These are phyloP conservation scores for Immersiporthe knoxdaviesiana DNA, from an alignment of 2,329 filamentous ascomycete species.

Conservation along the genomic window DNA sequence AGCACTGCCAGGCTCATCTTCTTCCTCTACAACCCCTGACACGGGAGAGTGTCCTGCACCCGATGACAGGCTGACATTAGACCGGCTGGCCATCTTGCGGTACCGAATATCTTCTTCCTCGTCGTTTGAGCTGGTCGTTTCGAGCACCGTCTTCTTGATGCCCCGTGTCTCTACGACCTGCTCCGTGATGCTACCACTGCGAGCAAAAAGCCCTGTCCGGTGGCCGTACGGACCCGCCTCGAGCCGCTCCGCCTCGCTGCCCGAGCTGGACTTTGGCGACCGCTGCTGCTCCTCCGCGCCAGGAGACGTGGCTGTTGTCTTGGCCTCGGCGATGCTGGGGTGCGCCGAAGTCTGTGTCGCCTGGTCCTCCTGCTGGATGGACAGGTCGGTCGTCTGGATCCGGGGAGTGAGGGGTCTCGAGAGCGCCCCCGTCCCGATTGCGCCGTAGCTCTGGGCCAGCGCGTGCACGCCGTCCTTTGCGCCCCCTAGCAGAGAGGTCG, in stretches of 20 bases:
- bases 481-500: conserved; percentile 49
- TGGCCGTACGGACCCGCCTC: conserved; percentile 24
- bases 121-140: conserved; percentile 41
- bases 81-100: conserved; percentile 21
- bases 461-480: conserved; percentile 69
- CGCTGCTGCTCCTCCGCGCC: conserved; percentile 16
- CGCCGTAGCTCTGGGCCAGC: conserved; percentile 58
- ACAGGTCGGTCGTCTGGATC: conserved; percentile 33
- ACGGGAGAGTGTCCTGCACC: conserved; percentile 21
- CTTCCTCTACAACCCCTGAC: conserved; percentile 27
- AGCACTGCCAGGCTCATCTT: conserved; percentile 8
- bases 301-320: conserved; percentile 20
- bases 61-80: conserved; percentile 10
- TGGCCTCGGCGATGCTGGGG: conserved; percentile 21
- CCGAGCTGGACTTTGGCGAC: conserved; percentile 22
- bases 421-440: conserved; percentile 37
- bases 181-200: conserved; percentile 79
- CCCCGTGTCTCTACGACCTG: conserved; percentile 75
- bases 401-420: conserved; percentile 33
- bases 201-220: conserved; percentile 46
- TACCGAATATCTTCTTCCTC: conserved; percentile 37
- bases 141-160: conserved; percentile 73
- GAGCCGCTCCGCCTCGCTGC: conserved; percentile 29
- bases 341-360: conserved; percentile 33
- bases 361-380: conserved; percentile 34